Evolutionary conservation across 139 green algal species (phyloP), one percentile per base, ranked within the genome.

Genomic region (Chlamydomonas sphaeroides): DNA sequence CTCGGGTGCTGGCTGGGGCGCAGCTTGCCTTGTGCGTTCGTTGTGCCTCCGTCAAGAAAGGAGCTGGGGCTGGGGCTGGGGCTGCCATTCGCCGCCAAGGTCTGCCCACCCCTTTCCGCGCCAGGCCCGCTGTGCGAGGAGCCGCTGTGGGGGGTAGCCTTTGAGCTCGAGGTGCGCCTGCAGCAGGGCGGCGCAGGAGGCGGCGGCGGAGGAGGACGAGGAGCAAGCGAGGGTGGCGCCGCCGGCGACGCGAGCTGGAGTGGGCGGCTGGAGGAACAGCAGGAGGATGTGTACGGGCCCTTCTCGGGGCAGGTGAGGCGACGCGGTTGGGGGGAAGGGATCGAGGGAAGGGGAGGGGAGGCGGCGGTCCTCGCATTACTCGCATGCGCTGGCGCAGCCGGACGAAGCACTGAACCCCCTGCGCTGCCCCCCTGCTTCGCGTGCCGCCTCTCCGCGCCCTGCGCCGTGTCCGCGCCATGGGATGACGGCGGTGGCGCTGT

Each of bases 91-190:
- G 45, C 45, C 45, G 45, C 45, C 45, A 10, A 53, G 11, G 45
- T 21, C 14, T 14, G 11, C 14, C 45, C 45, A 10, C 14, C 11
- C 45, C 45, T 61, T 35, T 35, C 65, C 20, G 32, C 11, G 32
- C 57, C 89, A 41, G 97, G 97, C 6, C 97, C 97, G 7, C 87
- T 99, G 83, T 99, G 97, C 83, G 96, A 99, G 57, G 97, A 99
- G 89, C 93, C 96, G 30, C 84, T 99, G 83, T 98, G 94, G 93
- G 97, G 96, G 4, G 88, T 98, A 11, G 90, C 86, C 0, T 94
- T 99, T 41, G 86, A 95, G 68, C 85, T 97, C 57, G 88, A 95
- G n/a, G 90, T 87, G 36, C 45, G 77, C 1, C 65, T 90, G 21
- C n/a, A 79, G 56, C 57, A 68, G 65, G 51, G 1, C n/a, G 56